Conservation (phyloP, 148 eudicot genomes). For the Dysphania ambrosioides region DNA sequence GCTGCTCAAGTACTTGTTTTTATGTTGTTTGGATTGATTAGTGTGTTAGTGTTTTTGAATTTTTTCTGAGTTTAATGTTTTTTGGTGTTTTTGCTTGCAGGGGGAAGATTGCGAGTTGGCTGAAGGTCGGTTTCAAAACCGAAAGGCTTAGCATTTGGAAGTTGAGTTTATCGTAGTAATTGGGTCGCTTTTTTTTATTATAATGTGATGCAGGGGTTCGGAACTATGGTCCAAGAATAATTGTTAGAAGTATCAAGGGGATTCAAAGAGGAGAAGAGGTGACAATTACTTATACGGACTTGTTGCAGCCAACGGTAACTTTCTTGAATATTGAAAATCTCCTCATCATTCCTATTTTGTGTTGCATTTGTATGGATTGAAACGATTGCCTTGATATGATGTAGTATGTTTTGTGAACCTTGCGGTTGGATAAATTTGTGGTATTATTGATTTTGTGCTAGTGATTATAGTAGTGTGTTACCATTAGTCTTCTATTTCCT, state of each 20-base stretch:
- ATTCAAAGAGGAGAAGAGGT: slow-evolving; percentile 61
- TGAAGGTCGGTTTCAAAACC: slow-evolving; percentile 10
- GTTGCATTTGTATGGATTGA: not conserved
- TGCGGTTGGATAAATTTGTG: not conserved
- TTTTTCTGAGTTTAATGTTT: not conserved
- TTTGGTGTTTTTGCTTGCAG: slow-evolving; percentile 11
- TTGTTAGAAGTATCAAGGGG: slow-evolving; percentile 48
- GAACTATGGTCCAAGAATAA: slow-evolving; percentile 53
- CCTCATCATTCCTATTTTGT: not conserved
- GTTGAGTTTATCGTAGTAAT: not conserved
- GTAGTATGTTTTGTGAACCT: not conserved
- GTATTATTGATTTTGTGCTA: not conserved
- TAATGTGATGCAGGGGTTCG: slow-evolving; percentile 26
- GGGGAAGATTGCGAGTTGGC: slow-evolving; percentile 20
- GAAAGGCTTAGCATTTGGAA: not conserved
- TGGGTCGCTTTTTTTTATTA: not conserved
- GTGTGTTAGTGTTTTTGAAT: not conserved
- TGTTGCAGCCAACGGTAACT: slow-evolving; percentile 64
- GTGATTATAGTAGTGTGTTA: not conserved
- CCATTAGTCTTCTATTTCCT: no score
- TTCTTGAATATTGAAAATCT: not conserved
- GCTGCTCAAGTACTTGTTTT: not conserved
- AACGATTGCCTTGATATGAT: not conserved
- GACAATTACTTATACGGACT: slow-evolving; percentile 60
- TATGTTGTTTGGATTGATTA: not conserved